phyloP scores from a whole-genome alignment of 2,329 filamentous ascomycete species.

The Phymatotrichopsis omnivora region DNA sequence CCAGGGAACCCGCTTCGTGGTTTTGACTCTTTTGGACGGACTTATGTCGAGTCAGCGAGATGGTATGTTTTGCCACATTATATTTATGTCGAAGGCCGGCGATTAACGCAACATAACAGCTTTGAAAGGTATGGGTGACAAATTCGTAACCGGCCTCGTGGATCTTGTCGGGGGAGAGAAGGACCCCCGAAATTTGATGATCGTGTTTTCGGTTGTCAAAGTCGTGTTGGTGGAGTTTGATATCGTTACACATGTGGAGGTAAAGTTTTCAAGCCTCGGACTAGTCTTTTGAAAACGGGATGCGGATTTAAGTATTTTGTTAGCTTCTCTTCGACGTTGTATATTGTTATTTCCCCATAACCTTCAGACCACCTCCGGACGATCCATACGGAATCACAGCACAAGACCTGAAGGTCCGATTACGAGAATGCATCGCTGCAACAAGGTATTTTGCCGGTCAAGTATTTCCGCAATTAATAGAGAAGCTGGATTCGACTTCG shows the following conservation, averaged over 20 bases:
- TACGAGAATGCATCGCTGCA: slow-evolving; percentile 54
- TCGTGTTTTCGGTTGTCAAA: slow-evolving; percentile 56
- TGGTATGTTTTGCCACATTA: slow-evolving; percentile 35
- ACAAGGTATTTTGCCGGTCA: slow-evolving; percentile 54
- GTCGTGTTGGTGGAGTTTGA: slow-evolving; percentile 61
- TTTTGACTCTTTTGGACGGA: slow-evolving; percentile 51
- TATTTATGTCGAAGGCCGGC: not conserved
- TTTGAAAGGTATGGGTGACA: slow-evolving; percentile 47
- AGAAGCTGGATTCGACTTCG: slow-evolving; percentile 60
- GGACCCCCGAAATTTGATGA: slow-evolving; percentile 59
- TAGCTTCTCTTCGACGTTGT: slow-evolving; percentile 53
- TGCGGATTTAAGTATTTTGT: too few relatives aligned
- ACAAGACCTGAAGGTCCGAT: slow-evolving; percentile 54
- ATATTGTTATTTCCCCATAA: slow-evolving; percentile 64
- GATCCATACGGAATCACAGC: slow-evolving; percentile 61
- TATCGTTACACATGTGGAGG: slow-evolving; percentile 50
- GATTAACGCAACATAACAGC: slow-evolving; percentile 34
- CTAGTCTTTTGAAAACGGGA: not conserved
- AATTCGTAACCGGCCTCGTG: slow-evolving; percentile 52
- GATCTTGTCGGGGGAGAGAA: slow-evolving; percentile 59
- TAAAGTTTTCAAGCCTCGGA: slow-evolving; percentile 30
- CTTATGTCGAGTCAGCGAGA: slow-evolving; percentile 52
- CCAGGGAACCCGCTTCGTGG: slow-evolving; percentile 54
- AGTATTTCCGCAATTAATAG: slow-evolving; percentile 55
- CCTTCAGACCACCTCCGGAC: slow-evolving; percentile 57